These are phyloP conservation scores for Rugonectria rugulosa DNA, from an alignment of 2,329 filamentous ascomycete genomes.

Conservation along the genomic window DNA sequence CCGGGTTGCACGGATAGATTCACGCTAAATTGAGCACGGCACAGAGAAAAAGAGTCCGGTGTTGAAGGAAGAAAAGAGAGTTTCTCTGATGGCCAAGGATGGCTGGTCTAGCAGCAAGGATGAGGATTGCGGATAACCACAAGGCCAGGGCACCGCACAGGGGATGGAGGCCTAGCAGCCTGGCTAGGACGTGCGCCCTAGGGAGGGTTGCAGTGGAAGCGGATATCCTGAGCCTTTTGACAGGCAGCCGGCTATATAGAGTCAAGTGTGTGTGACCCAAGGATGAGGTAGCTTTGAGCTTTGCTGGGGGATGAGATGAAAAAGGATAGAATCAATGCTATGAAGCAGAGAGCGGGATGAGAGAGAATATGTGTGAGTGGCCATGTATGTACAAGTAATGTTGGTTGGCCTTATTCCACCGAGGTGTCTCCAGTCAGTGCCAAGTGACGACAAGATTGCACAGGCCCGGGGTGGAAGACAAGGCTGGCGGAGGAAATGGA, in stretches of 20 bases:
- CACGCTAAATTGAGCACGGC: conserved; percentile 33
- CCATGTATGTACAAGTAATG: too few species aligned
- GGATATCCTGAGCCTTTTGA: conserved; percentile 2
- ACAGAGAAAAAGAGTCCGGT: background rate
- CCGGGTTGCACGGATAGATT: conserved; percentile 33
- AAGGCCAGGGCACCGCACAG: conserved; percentile 18
- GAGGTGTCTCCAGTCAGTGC: background rate
- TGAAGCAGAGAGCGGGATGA: too few species aligned
- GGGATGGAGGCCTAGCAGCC: background rate
- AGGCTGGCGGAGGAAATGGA: background rate
- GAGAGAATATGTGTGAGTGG: too few species aligned
- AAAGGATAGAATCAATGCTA: too few species aligned
- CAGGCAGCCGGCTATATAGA: background rate
- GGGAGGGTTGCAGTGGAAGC: conserved; percentile 14
- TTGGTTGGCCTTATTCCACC: too few species aligned
- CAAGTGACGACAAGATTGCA: background rate
- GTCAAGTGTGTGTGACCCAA: background rate
- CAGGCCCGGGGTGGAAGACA: background rate
- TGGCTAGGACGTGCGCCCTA: too few species aligned
- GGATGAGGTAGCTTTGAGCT: background rate
- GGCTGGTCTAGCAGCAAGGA: conserved; percentile 8
- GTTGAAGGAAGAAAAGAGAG: background rate
- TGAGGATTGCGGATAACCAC: conserved; percentile 17
- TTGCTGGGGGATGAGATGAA: background rate
- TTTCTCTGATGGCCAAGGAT: conserved; percentile 15